Evolutionary conservation across 106 monocot genomes (phyloP), one percentile per base, ranked within the genome.

Genomic region (Apostasia shenzhenica): DNA sequence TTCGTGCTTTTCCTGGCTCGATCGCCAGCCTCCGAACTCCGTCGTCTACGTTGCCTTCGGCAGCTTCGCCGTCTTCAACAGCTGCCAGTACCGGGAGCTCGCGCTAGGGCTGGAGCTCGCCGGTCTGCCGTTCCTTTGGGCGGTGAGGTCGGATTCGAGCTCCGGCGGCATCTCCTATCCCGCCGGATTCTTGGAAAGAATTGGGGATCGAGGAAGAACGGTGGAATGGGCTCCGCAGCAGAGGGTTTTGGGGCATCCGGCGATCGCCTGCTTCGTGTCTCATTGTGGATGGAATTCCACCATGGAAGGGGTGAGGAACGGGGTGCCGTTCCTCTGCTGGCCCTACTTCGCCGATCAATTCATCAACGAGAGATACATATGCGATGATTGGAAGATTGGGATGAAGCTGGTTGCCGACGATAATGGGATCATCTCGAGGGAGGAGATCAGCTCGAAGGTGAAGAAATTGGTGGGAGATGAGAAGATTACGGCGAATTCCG

Each of bases 1-100:
- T 26, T 5, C 52, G 6, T 79, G 78, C 62, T 10, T 37, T 1
- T 3, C 55, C n/a, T 79, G 83, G 83, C 71, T 83, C 5, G 55
- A 83, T n/a, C 7, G 57, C 58, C 70, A 70, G 38, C 60, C 54
- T 0, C 2, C 41, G 11, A 59, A 62, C 5, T 82, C 78, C 2
- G 74, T 78, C 40, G 57, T 79, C 41, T 83, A 75, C 26, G 67
- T 72, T 12, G 72, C 84, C 42, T 84, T 84, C 41, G 73, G 80
- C 3, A 80, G 80, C 55, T 14, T 75, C 64, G 59, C 79, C 41
- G 50, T 73, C 47, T 73, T 79, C 41, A 40, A 45, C 46, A 2
- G 48, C 10, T 6, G 37, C 2, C 84, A 76, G 41, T 62, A 80
- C 41, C 49, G 57, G 13, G 76, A 84, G 58, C 65, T 76, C 0